Base-by-base conservation (phyloP, 371 early-diverging fungal genomes). In the Circinella umbellata region DNA sequence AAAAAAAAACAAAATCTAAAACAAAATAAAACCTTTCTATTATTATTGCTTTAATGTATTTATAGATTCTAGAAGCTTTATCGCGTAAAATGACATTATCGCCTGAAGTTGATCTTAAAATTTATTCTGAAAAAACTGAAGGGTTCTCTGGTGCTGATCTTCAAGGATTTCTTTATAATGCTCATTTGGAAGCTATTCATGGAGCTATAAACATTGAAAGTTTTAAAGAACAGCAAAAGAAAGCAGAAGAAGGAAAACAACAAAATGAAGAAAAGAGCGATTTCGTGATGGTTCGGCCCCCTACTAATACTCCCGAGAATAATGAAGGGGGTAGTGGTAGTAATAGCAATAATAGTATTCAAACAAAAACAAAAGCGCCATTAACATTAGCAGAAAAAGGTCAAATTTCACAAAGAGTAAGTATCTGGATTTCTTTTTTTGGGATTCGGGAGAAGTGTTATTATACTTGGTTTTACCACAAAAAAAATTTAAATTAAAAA, bases 81-180 rank as follows among this genome's bases (percentile, higher is more conserved):
- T 88, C 92, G 0, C 72, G 77, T 10, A 92, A 91, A 70, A 87
- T 94, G 84, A 83, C 85, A 61, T 77, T 92, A n/a, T 86, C 79
- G 4, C 61, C 74, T 1, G 80, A 80, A 53, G 85, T 92, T 1
- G 87, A 93, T 63, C 82, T 94, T 64, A 66, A 67, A 34, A 69
- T 69, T 0, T 82, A 88, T 69, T 94, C 96, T 6, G 81, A 82
- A 59, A 77, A 83, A 13, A 93, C 95, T 0, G 91, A 89, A 35
- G 92, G 92, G 1, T 92, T 89, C 70, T 88, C 96, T 0, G 97
- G 98, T 5, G 99, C 99, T 0, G 99, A 98, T 81, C 75, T 98
- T 64, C 98, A 97, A 79, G 96, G 94, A 0, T 84, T 98, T 35
- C 76, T 97, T 8, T 96, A 96, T 74, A 94, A 93, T 73, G 96